Evolutionary conservation across 2,329 filamentous ascomycete genomes (phyloP).

Genomic region (Neonectria sp.): DNA sequence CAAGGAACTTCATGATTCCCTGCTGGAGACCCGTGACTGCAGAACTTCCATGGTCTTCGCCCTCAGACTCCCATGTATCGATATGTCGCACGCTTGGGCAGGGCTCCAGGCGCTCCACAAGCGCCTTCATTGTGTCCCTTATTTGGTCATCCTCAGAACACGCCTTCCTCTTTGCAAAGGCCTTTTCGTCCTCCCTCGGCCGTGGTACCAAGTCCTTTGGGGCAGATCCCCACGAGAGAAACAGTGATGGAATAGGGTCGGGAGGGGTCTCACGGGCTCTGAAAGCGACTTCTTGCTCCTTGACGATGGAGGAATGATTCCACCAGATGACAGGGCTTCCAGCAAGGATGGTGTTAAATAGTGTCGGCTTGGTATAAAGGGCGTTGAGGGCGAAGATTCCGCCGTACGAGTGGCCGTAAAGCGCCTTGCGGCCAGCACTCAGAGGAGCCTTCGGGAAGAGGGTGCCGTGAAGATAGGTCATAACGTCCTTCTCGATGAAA

Average conservation of each 20-base stretch:
- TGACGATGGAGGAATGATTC: slow-evolving; percentile 59
- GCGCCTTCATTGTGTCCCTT: slow-evolving; percentile 31
- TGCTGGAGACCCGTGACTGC: slow-evolving; percentile 42
- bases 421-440: slow-evolving; percentile 56
- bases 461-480: slow-evolving; percentile 49
- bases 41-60: slow-evolving; percentile 47
- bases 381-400: slow-evolving; percentile 63
- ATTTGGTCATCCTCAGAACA: slow-evolving; percentile 46
- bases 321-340: slow-evolving; percentile 65
- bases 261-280: slow-evolving; percentile 26
- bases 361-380: slow-evolving; percentile 56
- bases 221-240: slow-evolving; percentile 50
- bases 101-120: slow-evolving; percentile 38
- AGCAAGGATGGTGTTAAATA: slow-evolving; percentile 62
- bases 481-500: slow-evolving; percentile 59
- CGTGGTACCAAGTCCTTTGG: slow-evolving; percentile 50
- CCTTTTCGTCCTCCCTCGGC: slow-evolving; percentile 48
- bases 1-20: slow-evolving; percentile 42
- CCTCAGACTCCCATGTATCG: slow-evolving; percentile 44
- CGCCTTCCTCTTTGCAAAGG: slow-evolving; percentile 48
- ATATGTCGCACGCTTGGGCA: slow-evolving; percentile 38
- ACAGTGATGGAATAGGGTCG: slow-evolving; percentile 49
- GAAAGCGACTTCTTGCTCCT: slow-evolving; percentile 50
- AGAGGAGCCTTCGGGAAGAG: slow-evolving; percentile 49
- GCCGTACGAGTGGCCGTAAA: slow-evolving; percentile 66